Evolutionary conservation across 2,329 filamentous ascomycete genomes (phyloP).

Genomic region (Colletotrichum zoysiae): DNA sequence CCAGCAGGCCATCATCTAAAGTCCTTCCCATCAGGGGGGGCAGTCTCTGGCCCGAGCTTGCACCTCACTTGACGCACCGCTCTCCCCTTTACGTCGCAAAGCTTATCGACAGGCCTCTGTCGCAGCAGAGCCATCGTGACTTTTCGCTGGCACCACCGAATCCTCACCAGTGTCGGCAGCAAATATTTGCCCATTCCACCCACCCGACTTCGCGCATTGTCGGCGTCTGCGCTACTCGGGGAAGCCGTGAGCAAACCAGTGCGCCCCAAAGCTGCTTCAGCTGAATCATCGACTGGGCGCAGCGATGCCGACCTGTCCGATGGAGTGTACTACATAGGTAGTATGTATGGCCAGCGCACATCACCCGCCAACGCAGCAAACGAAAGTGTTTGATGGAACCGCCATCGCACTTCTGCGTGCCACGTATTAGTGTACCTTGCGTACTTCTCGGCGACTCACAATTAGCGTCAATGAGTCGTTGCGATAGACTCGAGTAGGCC

Average conservation of each 20-base stretch:
- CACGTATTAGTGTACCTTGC: neutral
- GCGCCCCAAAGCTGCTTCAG: conserved; percentile 8
- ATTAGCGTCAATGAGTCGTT: conserved; percentile 27
- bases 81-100: conserved; percentile 23
- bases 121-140: conserved; percentile 26
- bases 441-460: neutral
- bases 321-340: neutral
- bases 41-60: conserved; percentile 19
- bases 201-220: conserved; percentile 5
- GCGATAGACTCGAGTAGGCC: conserved; percentile 14
- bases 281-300: conserved; percentile 4
- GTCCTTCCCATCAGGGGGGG: neutral
- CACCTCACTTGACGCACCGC: neutral
- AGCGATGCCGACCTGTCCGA: neutral
- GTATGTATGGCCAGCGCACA: neutral
- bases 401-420: neutral
- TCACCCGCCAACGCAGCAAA: conserved; percentile 8
- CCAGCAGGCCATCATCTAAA: conserved; percentile 9
- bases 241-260: conserved; percentile 15
- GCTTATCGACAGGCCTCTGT: conserved; percentile 31
- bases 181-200: conserved; percentile 5
- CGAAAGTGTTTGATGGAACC: neutral
- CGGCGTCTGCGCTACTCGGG: conserved; percentile 1
- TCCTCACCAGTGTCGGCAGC: conserved; percentile 30
- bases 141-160: conserved; percentile 23